Evolutionary conservation across 257 asterid genomes (phyloP).

Genomic region (Voacanga thouarsii): DNA sequence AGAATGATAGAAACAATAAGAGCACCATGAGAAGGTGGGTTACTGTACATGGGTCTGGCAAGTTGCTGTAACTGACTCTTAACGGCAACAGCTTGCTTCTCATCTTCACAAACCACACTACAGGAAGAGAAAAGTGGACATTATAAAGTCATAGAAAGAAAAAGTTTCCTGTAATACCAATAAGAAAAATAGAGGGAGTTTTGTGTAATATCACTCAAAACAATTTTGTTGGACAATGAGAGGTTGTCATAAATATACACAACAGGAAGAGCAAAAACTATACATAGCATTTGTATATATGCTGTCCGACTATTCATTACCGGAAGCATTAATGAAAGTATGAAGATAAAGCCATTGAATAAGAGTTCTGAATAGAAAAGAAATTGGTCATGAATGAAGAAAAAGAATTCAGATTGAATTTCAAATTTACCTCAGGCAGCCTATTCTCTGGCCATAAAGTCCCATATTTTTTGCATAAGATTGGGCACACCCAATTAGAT

Average conservation of each 20-base stretch:
- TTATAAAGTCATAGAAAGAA: neutral
- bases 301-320: neutral
- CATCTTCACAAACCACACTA: conserved; percentile 91
- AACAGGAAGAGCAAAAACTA: neutral
- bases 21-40: conserved; percentile 96
- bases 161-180: neutral
- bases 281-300: neutral
- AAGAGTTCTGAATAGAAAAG: neutral
- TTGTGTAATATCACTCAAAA: neutral
- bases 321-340: too few species aligned
- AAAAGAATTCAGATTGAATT: neutral
- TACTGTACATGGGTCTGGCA: conserved; percentile 98
- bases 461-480: conserved; percentile 99
- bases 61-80: conserved; percentile 98
- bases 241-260: neutral
- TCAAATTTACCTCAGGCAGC: conserved; percentile 75
- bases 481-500: conserved; percentile 89
- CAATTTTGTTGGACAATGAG: neutral
- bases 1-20: conserved; percentile 80
- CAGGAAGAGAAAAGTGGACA: neutral
- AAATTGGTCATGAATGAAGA: neutral
- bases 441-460: conserved; percentile 95
- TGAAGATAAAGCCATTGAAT: neutral
- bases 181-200: neutral
- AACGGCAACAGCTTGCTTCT: conserved; percentile 88